A percentile compares a stretch with the other conserved stretches of the same genome.
phyloP scores from a whole-genome alignment of 2,329 filamentous ascomycete species.

The Lasiodiplodia sp. region DNA sequence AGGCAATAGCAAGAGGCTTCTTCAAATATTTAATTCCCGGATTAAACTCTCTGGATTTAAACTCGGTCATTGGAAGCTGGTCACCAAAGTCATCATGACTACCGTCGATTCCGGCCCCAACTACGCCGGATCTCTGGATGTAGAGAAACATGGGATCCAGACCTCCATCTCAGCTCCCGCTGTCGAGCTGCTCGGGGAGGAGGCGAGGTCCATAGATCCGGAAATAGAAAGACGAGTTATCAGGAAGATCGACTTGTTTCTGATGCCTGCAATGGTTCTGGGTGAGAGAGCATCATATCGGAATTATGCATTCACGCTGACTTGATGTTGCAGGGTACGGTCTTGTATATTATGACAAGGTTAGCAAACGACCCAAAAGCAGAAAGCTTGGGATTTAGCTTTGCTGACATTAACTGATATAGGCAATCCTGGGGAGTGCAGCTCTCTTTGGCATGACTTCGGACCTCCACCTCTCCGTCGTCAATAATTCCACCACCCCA shows the following conservation, averaged over 20 bases:
- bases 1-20: neutral
- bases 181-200: neutral
- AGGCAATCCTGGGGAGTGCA: conserved; percentile 74
- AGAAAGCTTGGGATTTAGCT: neutral
- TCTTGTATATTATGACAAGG: conserved; percentile 74
- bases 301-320: neutral
- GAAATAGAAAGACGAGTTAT: conserved; percentile 63
- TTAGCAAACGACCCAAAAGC: conserved; percentile 31
- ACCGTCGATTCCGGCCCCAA: neutral
- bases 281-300: conserved; percentile 33
- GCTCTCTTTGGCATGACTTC: conserved; percentile 78
- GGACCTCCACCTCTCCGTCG: conserved; percentile 68
- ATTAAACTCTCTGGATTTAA: neutral
- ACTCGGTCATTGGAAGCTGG: neutral
- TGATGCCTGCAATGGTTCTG: conserved; percentile 70
- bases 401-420: neutral
- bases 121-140: neutral
- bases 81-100: neutral
- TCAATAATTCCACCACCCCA: conserved; percentile 55
- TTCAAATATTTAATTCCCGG: neutral
- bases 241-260: conserved; percentile 70
- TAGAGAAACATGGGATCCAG: neutral
- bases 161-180: neutral
- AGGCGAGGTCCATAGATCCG: conserved; percentile 51
- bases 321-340: conserved; percentile 58